Percentiles rank a stretch among this genome's conserved stretches.
phyloP scores from a whole-genome alignment of 2,329 filamentous ascomycete genomes.

The Cytospora chrysosperma region DNA sequence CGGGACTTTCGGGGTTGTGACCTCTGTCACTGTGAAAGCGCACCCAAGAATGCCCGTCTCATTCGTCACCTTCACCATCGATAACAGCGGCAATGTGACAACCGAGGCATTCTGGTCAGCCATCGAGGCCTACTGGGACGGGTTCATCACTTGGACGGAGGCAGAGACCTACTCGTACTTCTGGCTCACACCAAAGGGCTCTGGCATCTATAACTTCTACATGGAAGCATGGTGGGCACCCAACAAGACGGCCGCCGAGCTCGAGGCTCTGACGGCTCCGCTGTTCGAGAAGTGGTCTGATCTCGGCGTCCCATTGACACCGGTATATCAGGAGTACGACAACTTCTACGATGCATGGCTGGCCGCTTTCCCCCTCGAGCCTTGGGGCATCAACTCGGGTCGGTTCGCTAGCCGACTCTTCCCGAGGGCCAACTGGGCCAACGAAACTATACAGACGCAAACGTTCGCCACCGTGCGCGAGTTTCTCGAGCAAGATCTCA shows the following conservation, averaged over 20 bases:
- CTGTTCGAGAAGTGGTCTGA: constrained; percentile 47
- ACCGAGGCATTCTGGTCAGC: constrained; percentile 54
- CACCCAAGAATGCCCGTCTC: constrained; percentile 26
- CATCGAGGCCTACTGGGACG: constrained; percentile 48
- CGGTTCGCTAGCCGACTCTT: constrained; percentile 35
- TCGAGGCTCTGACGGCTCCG: constrained; percentile 5
- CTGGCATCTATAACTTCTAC: neutral
- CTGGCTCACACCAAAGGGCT: constrained; percentile 18
- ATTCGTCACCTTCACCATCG: constrained; percentile 28
- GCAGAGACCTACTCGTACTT: constrained; percentile 46
- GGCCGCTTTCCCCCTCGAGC: constrained; percentile 30
- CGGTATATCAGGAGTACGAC: constrained; percentile 30
- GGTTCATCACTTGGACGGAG: constrained; percentile 45
- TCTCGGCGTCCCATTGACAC: constrained; percentile 32
- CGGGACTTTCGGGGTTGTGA: constrained; percentile 36
- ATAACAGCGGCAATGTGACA: constrained; percentile 46
- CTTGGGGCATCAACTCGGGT: constrained; percentile 40
- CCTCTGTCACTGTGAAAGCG: constrained; percentile 30
- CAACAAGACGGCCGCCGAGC: constrained; percentile 8
- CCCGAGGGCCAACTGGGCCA: constrained; percentile 35
- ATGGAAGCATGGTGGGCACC: constrained; percentile 22
- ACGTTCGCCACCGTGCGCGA: constrained; percentile 30
- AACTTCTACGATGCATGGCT: constrained; percentile 33
- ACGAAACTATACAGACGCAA: constrained; percentile 28
- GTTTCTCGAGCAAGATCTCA: constrained; percentile 31